Conservation (phyloP, 768 basidiomycete species). For the Mycena chlorophos region DNA sequence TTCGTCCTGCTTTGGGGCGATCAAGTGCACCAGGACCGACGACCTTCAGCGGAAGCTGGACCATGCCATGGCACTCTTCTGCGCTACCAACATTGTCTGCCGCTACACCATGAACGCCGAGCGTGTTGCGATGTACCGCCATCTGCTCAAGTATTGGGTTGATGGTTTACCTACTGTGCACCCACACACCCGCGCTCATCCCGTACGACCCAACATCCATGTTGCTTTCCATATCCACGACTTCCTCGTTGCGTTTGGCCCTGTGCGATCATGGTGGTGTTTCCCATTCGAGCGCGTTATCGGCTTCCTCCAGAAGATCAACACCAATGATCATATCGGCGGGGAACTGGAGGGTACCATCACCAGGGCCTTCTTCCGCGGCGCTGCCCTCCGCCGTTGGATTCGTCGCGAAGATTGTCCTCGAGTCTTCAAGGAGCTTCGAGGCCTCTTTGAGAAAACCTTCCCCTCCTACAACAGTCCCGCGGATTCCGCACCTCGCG, state of each 20-base stretch:
- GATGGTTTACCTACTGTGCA: constrained; percentile 22
- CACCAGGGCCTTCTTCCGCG: not conserved
- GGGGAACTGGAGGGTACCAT: not conserved
- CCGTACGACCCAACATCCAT: constrained; percentile 26
- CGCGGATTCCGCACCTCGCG: not conserved
- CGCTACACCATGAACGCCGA: constrained; percentile 13
- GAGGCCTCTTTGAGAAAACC: constrained; percentile 17
- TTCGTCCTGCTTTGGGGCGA: constrained; percentile 32
- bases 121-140: constrained; percentile 4
- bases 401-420: constrained; percentile 17
- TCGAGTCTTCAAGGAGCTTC: constrained; percentile 6
- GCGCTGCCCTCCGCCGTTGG: constrained; percentile 15
- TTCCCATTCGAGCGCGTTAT: constrained; percentile 40
- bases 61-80: constrained; percentile 28
- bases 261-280: constrained; percentile 37
- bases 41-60: constrained; percentile 16
- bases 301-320: constrained; percentile 32
- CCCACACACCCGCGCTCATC: constrained; percentile 17
- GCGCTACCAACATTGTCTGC: constrained; percentile 23
- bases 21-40: not conserved
- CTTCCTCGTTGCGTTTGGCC: constrained; percentile 34
- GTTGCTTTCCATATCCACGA: constrained; percentile 33
- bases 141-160: no score
- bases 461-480: not conserved
- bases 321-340: constrained; percentile 32